These are phyloP conservation scores for Imleria badia DNA, from an alignment of 768 basidiomycete species.

Conservation along the genomic window DNA sequence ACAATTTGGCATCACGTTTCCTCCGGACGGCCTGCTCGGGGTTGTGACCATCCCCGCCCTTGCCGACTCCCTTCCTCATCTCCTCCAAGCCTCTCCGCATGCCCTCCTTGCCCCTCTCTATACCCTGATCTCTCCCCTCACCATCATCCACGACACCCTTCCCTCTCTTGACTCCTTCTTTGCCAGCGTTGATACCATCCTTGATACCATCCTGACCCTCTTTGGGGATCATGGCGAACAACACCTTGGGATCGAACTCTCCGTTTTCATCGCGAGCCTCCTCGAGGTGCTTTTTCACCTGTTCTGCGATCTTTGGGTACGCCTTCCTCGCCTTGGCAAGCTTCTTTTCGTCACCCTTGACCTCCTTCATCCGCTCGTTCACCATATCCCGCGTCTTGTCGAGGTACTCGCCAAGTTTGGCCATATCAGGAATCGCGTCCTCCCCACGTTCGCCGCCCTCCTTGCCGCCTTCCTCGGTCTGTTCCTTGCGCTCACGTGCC, in stretches of 20 bases:
- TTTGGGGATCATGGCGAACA: conserved; percentile 11
- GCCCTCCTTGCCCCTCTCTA: conserved; percentile 8
- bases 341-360: conserved; percentile 19
- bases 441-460: background rate
- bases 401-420: conserved; percentile 14
- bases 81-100: conserved; percentile 11
- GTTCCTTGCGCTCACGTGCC: background rate
- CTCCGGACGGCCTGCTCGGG: conserved; percentile 5
- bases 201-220: conserved; percentile 1
- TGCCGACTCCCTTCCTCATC: conserved; percentile 2
- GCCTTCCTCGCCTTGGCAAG: conserved; percentile 15
- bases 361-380: conserved; percentile 13
- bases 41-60: conserved; percentile 8
- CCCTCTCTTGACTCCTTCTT: conserved; percentile 2
- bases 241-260: conserved; percentile 2
- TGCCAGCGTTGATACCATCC: background rate
- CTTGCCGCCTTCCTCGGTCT: background rate
- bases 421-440: conserved; percentile 2
- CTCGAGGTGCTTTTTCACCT: conserved; percentile 12
- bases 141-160: background rate
- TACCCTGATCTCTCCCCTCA: conserved; percentile 1
- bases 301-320: conserved; percentile 13
- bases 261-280: conserved; percentile 1
- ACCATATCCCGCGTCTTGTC: conserved; percentile 21
- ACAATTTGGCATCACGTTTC: conserved; percentile 27